Evolutionary conservation across 2,329 filamentous ascomycete species (phyloP), one percentile per base, ranked within the genome.

Genomic region (Fusarium paranaense): DNA sequence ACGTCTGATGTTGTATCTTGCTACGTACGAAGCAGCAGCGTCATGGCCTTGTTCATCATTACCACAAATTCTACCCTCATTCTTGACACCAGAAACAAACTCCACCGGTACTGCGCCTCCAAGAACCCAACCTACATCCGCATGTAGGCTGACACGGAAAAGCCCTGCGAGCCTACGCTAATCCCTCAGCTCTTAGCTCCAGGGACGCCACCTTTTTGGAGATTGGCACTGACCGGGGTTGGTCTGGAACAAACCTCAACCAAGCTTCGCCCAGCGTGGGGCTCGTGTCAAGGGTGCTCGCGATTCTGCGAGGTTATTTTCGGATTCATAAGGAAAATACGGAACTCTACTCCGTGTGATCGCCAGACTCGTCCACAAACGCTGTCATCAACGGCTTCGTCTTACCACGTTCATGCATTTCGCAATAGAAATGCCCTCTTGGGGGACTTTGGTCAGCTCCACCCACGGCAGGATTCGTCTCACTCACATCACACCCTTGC

Each of bases 261-360:
- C 73, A 77, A 77, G 75, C 75, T 77, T 77, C 73, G 71, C 71
- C 27, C 42, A 47, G 70, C 72, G 74, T 77, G 76, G 76, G 76
- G 73, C 47, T 54, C 22, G 8, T 71, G 71, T 57, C 68, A 74
- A 69, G 71, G 27, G n/a, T 65, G 33, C 63, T 27, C 47, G 6
- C 18, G 16, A 16, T 47, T 74, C 62, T 73, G 70, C 52, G 52
- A 62, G 64, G 42, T 52, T 60, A 73, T 73, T 69, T 71, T 72
- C 50, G 60, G 71, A 66, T 42, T 59, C 33, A 40, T 27, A 38
- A 47, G 40, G 11, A 32, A 16, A 50, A 54, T 54, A 32, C 27
- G 47, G 27, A 52, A 52, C 47, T 52, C 47, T 32, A n/a, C 47
- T 32, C 47, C 47, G 18, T 32, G 27, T 33, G 47, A 52, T 54